Percentiles rank a stretch among this genome's conserved stretches.
Conservation (phyloP, 2,329 filamentous ascomycete species). For the Neofusicoccum sp. region DNA sequence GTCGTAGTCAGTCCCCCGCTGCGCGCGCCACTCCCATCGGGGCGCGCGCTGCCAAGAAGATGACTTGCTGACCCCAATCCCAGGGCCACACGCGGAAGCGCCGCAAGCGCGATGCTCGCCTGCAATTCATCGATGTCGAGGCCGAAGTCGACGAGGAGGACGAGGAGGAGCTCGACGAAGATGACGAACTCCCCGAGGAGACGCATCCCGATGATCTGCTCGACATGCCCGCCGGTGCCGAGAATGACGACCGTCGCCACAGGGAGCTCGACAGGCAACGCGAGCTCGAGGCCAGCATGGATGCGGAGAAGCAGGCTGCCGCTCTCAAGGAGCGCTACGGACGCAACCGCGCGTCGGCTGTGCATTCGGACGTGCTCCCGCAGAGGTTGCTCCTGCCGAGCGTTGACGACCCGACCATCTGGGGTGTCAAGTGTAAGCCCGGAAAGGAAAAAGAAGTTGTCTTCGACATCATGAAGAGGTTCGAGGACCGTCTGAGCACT, state of each 20-base stretch:
- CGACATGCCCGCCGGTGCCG: constrained; percentile 68
- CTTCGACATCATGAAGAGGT: constrained; percentile 81
- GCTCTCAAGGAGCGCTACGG: constrained; percentile 85
- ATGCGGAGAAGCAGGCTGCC: constrained; percentile 90
- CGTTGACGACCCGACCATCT: constrained; percentile 94
- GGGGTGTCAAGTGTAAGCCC: constrained; percentile 88
- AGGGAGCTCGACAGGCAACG: constrained; percentile 90
- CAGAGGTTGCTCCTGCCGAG: constrained; percentile 85
- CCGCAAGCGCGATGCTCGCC: constrained; percentile 67
- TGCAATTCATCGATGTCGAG: constrained; percentile 94
- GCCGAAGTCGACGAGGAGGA: constrained; percentile 95
- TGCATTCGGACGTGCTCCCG: constrained; percentile 74
- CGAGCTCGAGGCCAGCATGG: constrained; percentile 81
- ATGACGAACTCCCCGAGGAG: constrained; percentile 81
- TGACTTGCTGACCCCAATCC: background rate
- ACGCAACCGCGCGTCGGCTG: constrained; percentile 65
- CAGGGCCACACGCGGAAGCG: constrained; percentile 77
- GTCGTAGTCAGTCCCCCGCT: constrained; percentile 26
- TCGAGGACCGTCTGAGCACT: constrained; percentile 74
- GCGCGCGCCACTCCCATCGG: constrained; percentile 36
- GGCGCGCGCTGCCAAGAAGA: constrained; percentile 29
- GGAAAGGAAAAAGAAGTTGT: constrained; percentile 94
- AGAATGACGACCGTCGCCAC: constrained; percentile 88
- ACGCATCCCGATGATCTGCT: constrained; percentile 87
- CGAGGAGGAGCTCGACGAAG: constrained; percentile 81